These are phyloP conservation scores for Centrapalus pauciflorus DNA, from an alignment of 129 eudicot genomes.

Conservation along the genomic window DNA sequence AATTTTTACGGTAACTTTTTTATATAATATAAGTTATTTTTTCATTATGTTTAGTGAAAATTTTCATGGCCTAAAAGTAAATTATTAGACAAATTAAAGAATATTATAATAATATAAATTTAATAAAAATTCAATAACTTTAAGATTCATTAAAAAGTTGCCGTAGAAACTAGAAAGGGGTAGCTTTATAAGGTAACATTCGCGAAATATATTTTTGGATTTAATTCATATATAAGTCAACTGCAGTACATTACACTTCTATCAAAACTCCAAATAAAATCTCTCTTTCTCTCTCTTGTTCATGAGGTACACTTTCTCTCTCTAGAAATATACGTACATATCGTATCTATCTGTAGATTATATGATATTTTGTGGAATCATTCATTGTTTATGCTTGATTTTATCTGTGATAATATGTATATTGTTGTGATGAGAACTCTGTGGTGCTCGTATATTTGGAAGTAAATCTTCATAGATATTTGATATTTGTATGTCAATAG, in stretches of 20 bases:
- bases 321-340: background rate
- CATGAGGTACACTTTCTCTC: slow-evolving; percentile 23
- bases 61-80: too few species aligned
- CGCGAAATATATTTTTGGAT: slow-evolving; percentile 1
- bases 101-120: too few species aligned
- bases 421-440: background rate
- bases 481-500: slow-evolving; percentile 2
- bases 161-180: too few species aligned
- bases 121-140: too few species aligned
- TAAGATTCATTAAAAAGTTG: too few species aligned
- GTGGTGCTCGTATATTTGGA: background rate
- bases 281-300: slow-evolving; percentile 1
- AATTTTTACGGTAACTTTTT: too few species aligned
- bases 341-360: background rate
- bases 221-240: slow-evolving; percentile 16
- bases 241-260: slow-evolving; percentile 15
- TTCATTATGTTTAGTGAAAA: too few species aligned
- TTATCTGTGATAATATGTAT: background rate
- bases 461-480: background rate
- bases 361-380: background rate
- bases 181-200: slow-evolving; percentile 11
- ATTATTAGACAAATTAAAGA: too few species aligned
- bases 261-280: slow-evolving; percentile 1
- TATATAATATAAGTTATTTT: too few species aligned
- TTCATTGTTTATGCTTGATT: background rate